Evolutionary conservation across 495 filamentous ascomycete species (phyloP), one percentile per base, ranked within the genome.

Genomic region (Monascus purpureus): DNA sequence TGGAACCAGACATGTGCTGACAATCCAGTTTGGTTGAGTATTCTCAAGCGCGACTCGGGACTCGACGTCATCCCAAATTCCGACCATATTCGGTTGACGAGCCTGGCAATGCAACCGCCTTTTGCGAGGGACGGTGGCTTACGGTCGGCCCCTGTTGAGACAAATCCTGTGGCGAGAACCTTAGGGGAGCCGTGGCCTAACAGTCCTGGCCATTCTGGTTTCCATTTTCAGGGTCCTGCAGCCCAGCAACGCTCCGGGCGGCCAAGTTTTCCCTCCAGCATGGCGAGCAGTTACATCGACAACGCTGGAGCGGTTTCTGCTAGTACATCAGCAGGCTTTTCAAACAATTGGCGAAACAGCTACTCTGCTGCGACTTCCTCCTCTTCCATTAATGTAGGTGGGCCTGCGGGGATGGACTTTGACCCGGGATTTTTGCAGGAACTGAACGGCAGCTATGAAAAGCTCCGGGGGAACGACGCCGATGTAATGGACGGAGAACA

Each of bases 1-100:
- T 83, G 75, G 75, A 80, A 81, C 35, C 77, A 80, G 47, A 82
- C 77, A 0, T 73, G 69, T 13, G 72, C 77, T 5, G 78, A 83
- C 40, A 75, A 83, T 35, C 54, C 57, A 2, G 47, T 65, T 1
- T 78, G 75, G 72, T 57, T 83, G 6, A 66, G 68, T 36, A 58
- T 76, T 23, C 68, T 82, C 46, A 82, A 82, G 47, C 70, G 73
- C 3, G 68, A 75, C 39, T 61, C 59, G 23, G 74, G 75, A 6
- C 57, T 82, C 29, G 42, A 54, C 9, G 32, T 38, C 6, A 37
- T 47, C 13, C 49, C 46, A 12, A 43, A 46, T 14, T 52, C 53
- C 8, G 50, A 65, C 6, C 46, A 45, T 8, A 45, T 59, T 11
- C 52, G 56, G 23, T 50, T 59, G 13, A 31, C 43, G 3, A 53